Base-by-base conservation (phyloP, 331 rosid genomes). In the Quercus tomentella region DNA sequence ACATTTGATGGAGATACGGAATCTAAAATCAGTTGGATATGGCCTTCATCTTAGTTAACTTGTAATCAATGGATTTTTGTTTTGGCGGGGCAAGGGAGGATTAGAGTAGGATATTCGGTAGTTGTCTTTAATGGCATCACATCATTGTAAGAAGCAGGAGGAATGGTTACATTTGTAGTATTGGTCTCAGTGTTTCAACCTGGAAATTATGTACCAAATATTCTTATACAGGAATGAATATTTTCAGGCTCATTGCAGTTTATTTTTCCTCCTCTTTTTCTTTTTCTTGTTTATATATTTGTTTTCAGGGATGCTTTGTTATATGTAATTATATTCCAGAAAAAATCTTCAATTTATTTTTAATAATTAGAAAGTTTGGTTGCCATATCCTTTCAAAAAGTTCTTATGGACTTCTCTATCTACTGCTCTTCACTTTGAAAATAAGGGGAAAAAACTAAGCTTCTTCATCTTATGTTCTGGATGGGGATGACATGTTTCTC, bases 1-100 rank as follows among this genome's bases (percentile, higher is more conserved):
- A 88, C 96, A 96, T 88, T 84, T 87, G 97, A 87, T 76, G 79
- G 97, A 89, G 89, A 76, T 96, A 83, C 89, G 86, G 88, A 86
- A 83, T 76, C 81, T 96, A 87, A 86, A 90, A 77, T 93, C 97
- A 25, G 70, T 84, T 84, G 80, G 86, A 74, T 71, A 74, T 77
- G 75, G 76, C 41, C 75, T 85, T 66, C 83, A 73, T 76, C 69
- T 80, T 87, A 67, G 84, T 82, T 87, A 88, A 67, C 75, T 82
- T 76, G 60, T 74, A 79, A 77, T 60, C 77, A 73, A 60, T 60
- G 70, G 41, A 58, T 62, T 76, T 65, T 72, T 45, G 20, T 67
- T 35, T 67, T 12, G 26, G 54, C 17, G 5, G 17, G 54, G 17
- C 17, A 14, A 14, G 54, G 54, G 11, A 14, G 54, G 54, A 4